Evolutionary conservation across 352 stramenopile genomes (phyloP).

Genomic region (Pythium dissotocum): DNA sequence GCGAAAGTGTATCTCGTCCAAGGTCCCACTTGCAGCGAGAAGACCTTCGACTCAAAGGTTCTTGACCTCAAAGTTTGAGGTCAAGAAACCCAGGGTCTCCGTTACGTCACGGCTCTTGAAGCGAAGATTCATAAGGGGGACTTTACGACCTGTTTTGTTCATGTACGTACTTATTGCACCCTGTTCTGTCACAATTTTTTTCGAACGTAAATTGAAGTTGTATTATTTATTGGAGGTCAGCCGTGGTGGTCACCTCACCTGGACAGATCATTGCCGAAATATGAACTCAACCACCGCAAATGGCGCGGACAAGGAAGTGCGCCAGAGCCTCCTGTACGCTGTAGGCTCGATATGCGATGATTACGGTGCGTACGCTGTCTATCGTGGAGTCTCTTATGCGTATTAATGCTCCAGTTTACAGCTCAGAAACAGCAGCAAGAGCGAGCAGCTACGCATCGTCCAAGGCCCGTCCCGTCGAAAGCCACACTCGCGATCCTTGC

Average conservation of each 20-base stretch:
- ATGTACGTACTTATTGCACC: neutral
- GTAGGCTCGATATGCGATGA: slow-evolving; percentile 72
- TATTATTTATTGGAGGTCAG: neutral
- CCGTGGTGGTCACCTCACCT: neutral
- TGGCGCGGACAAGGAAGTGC: slow-evolving; percentile 22
- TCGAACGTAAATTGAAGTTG: neutral
- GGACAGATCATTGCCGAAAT: neutral
- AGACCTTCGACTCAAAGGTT: neutral
- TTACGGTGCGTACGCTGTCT: slow-evolving; percentile 34
- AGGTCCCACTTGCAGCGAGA: neutral
- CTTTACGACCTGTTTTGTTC: too few species aligned
- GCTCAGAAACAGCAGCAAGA: slow-evolving; percentile 57
- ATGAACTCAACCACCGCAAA: neutral
- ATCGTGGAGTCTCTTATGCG: neutral
- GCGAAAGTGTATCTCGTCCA: neutral
- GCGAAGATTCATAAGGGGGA: neutral
- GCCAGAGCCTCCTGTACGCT: slow-evolving; percentile 65
- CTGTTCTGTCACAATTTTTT: neutral
- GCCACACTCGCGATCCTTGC: slow-evolving; percentile 63
- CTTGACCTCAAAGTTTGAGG: too few species aligned
- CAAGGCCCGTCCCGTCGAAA: slow-evolving; percentile 54
- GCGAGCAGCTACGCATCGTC: slow-evolving; percentile 28
- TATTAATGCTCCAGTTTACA: slow-evolving; percentile 8
- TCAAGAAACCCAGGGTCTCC: neutral
- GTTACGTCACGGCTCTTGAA: neutral